phyloP scores from a whole-genome alignment of 2,329 filamentous ascomycete genomes.

The Rhexocercosporidium sp. region DNA sequence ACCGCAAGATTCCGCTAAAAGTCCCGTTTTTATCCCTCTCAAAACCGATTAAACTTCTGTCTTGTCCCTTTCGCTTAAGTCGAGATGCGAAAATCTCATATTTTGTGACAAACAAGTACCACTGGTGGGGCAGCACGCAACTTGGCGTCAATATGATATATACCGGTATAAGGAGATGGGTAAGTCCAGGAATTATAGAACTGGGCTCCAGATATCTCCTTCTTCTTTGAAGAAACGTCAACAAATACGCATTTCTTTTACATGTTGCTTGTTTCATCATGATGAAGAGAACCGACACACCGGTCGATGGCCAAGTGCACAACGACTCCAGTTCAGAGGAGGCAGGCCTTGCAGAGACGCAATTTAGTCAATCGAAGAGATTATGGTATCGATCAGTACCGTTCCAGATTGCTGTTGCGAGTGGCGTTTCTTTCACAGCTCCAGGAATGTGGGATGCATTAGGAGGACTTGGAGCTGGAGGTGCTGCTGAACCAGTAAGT shows the following conservation, averaged over 20 bases:
- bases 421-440: constrained; percentile 48
- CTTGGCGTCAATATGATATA: background rate
- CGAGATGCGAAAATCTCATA: background rate
- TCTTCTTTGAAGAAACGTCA: background rate
- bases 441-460: constrained; percentile 51
- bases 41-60: background rate
- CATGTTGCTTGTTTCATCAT: background rate
- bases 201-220: background rate
- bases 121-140: constrained; percentile 1
- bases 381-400: constrained; percentile 41
- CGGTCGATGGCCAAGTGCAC: background rate
- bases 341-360: background rate
- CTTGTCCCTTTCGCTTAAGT: background rate
- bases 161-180: background rate
- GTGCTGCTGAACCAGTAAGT: constrained; percentile 45
- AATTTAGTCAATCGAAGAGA: background rate
- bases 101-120: background rate
- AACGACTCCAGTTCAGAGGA: background rate
- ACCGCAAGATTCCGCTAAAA: background rate
- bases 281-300: background rate
- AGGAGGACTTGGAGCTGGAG: constrained; percentile 49
- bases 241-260: background rate
- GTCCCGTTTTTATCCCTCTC: background rate
- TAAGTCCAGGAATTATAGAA: background rate
- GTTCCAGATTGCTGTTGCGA: constrained; percentile 49